Conservation (phyloP, 2,329 filamentous ascomycete species). For the Sclerotinia spermophila region DNA sequence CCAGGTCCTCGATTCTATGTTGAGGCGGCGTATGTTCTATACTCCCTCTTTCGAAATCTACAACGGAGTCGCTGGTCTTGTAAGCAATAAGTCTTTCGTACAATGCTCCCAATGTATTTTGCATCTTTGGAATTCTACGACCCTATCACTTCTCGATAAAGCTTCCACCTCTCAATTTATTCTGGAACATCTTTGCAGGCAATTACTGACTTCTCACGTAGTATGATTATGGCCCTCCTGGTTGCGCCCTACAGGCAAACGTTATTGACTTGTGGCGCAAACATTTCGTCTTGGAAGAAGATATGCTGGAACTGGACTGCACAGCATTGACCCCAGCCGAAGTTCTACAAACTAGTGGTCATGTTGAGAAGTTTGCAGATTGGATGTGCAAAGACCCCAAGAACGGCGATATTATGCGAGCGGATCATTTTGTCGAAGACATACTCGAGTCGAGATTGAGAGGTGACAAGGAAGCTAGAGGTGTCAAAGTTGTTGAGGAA, state of each 20-base stretch:
- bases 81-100: slow-evolving; percentile 43
- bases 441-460: slow-evolving; percentile 83
- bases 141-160: neutral
- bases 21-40: slow-evolving; percentile 88
- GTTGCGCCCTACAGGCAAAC: slow-evolving; percentile 65
- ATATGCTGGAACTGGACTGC: slow-evolving; percentile 75
- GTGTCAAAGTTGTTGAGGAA: slow-evolving; percentile 73
- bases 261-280: slow-evolving; percentile 70
- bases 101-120: neutral
- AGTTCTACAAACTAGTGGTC: slow-evolving; percentile 90
- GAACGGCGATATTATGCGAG: slow-evolving; percentile 92
- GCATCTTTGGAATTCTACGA: neutral
- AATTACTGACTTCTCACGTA: neutral
- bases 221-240: slow-evolving; percentile 43
- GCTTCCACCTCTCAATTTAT: too few species aligned
- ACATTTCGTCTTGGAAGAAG: slow-evolving; percentile 70
- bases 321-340: slow-evolving; percentile 90
- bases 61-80: slow-evolving; percentile 76
- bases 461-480: slow-evolving; percentile 88
- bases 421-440: slow-evolving; percentile 95
- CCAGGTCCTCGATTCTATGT: slow-evolving; percentile 73
- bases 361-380: slow-evolving; percentile 91
- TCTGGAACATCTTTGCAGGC: neutral
- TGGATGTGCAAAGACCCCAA: slow-evolving; percentile 99
- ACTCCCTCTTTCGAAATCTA: slow-evolving; percentile 96